A percentile compares a stretch with the other conserved stretches of the same genome.
Conservation (phyloP, 2,329 filamentous ascomycete species). For the Paramyrothecium roridum region DNA sequence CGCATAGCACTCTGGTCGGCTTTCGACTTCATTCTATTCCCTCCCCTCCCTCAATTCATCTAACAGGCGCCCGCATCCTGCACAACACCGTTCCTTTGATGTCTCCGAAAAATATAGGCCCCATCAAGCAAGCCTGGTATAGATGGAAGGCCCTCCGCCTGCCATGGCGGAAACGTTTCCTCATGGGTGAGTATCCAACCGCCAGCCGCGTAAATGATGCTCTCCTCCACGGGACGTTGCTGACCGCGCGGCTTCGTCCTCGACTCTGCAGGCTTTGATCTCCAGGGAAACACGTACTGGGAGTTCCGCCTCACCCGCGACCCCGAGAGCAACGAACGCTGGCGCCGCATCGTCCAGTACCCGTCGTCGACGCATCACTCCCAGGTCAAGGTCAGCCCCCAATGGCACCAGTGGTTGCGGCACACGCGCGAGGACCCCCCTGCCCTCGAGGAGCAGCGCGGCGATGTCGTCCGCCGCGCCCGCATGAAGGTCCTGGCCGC, state of each 20-base stretch:
- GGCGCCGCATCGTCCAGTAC: slow-evolving; percentile 61
- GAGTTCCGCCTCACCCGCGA: slow-evolving; percentile 55
- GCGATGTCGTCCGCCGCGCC: slow-evolving; percentile 49
- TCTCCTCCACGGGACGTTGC: too few relatives aligned
- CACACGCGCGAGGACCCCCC: slow-evolving; percentile 55
- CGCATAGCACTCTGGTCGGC: background rate
- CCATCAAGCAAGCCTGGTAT: slow-evolving; percentile 46
- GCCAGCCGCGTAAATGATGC: too few relatives aligned
- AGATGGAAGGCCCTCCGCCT: slow-evolving; percentile 61
- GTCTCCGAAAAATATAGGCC: slow-evolving; percentile 32
- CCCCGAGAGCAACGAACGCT: slow-evolving; percentile 35
- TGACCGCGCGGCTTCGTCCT: slow-evolving; percentile 1
- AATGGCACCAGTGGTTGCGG: slow-evolving; percentile 69
- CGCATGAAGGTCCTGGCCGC: slow-evolving; percentile 55
- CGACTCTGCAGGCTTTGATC: slow-evolving; percentile 51
- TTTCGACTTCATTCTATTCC: background rate
- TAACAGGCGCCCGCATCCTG: background rate
- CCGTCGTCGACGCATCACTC: slow-evolving; percentile 51
- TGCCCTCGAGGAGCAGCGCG: slow-evolving; percentile 52
- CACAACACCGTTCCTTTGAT: slow-evolving; percentile 19
- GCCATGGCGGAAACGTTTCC: slow-evolving; percentile 62
- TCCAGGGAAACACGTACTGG: slow-evolving; percentile 67
- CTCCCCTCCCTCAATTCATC: background rate
- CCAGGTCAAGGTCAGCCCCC: slow-evolving; percentile 55
- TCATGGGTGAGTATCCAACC: slow-evolving; percentile 59